Conservation (phyloP, 768 basidiomycete species). For the Suillus placidus region DNA sequence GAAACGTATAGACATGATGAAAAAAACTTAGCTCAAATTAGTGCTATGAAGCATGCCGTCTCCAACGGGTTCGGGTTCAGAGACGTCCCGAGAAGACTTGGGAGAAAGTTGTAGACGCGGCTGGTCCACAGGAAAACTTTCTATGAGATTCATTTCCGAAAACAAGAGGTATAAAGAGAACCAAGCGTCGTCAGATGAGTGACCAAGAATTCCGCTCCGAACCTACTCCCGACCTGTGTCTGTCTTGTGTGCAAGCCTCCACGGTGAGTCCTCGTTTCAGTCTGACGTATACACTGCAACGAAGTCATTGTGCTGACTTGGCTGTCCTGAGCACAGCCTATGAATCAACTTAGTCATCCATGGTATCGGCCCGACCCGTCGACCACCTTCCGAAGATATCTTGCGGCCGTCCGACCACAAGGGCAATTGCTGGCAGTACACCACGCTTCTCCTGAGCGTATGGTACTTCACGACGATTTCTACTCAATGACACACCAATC, state of each 20-base stretch:
- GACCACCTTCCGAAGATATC: slow-evolving; percentile 35
- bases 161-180: slow-evolving; percentile 6
- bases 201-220: slow-evolving; percentile 2
- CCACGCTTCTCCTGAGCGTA: slow-evolving; percentile 23
- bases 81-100: slow-evolving; percentile 32
- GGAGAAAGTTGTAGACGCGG: slow-evolving; percentile 14
- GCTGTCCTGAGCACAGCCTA: slow-evolving; percentile 11
- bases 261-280: slow-evolving; percentile 5
- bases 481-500: slow-evolving; percentile 54
- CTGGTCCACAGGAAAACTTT: slow-evolving; percentile 29
- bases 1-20: slow-evolving; percentile 17
- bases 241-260: not conserved
- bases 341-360: slow-evolving; percentile 38
- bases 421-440: slow-evolving; percentile 25
- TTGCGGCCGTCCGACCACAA: slow-evolving; percentile 25
- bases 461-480: slow-evolving; percentile 45
- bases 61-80: slow-evolving; percentile 36
- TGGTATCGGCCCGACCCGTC: slow-evolving; percentile 41
- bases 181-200: slow-evolving; percentile 6
- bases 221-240: not conserved
- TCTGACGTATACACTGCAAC: not conserved
- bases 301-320: not conserved
- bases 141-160: slow-evolving; percentile 39
- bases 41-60: slow-evolving; percentile 31
- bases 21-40: slow-evolving; percentile 18